A percentile compares a stretch with the other conserved stretches of the same genome.
Evolutionary conservation across 306 rosid genomes (phyloP).

Genomic region (Betula pendula): DNA sequence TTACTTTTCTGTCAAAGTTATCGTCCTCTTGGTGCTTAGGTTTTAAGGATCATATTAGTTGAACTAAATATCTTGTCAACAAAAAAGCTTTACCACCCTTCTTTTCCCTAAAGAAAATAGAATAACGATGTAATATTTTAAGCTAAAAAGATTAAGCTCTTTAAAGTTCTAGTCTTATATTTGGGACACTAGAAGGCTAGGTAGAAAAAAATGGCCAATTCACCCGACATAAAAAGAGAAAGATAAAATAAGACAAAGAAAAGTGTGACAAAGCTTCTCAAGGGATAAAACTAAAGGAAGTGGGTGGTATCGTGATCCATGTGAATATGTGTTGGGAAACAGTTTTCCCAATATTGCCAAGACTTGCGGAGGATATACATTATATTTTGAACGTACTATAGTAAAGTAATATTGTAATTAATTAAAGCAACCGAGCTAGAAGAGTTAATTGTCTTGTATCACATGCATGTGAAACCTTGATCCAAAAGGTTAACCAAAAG

Average conservation of each 20-base stretch:
- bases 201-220: background rate
- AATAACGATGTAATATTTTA: background rate
- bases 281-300: background rate
- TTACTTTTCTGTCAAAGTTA: background rate
- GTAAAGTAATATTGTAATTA: no score
- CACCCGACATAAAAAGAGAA: slow-evolving; percentile 1
- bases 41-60: background rate
- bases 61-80: background rate
- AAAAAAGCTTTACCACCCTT: background rate
- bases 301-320: background rate
- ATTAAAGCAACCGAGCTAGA: no score
- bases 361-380: no score
- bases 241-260: background rate
- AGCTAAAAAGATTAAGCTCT: background rate
- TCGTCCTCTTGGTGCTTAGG: background rate
- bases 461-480: no score
- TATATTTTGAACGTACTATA: no score
- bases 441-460: no score
- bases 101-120: background rate
- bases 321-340: no score
- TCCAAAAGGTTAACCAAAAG: no score
- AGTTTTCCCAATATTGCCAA: no score
- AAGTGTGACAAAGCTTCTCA: background rate
- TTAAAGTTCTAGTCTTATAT: background rate
- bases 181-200: no score